Evolutionary conservation across 2,329 filamentous ascomycete genomes (phyloP).

Genomic region (Cercospora zeae-maydis): DNA sequence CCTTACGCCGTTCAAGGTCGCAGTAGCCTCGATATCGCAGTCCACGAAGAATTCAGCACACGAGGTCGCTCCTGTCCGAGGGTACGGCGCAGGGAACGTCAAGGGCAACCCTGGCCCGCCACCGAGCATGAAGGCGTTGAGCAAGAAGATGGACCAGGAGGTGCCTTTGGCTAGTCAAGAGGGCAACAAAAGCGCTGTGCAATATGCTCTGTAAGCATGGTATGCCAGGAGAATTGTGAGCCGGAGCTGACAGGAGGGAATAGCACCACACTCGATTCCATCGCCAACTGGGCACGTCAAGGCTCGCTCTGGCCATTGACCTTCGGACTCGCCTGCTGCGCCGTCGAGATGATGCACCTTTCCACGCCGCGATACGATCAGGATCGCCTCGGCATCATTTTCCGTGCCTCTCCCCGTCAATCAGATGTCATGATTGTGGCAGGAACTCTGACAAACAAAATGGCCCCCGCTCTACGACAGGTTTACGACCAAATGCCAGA

Average conservation of each 20-base stretch:
- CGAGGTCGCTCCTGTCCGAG: slow-evolving; percentile 38
- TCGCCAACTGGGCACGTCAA: slow-evolving; percentile 81
- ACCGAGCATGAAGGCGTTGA: slow-evolving; percentile 48
- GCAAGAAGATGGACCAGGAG: slow-evolving; percentile 57
- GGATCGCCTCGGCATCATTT: slow-evolving; percentile 84
- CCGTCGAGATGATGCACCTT: slow-evolving; percentile 88
- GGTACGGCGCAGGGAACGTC: slow-evolving; percentile 40
- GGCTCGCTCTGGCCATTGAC: slow-evolving; percentile 85
- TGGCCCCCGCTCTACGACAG: slow-evolving; percentile 82
- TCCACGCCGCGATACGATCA: slow-evolving; percentile 87
- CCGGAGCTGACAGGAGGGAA: slow-evolving; percentile 20
- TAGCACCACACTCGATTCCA: slow-evolving; percentile 72
- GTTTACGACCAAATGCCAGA: slow-evolving; percentile 95
- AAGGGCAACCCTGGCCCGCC: slow-evolving; percentile 53
- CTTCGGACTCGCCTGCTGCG: slow-evolving; percentile 84
- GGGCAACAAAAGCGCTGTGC: slow-evolving; percentile 71
- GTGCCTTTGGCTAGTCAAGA: slow-evolving; percentile 76
- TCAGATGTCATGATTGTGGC: slow-evolving; percentile 93
- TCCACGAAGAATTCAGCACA: slow-evolving; percentile 63
- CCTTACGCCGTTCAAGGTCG: slow-evolving; percentile 60
- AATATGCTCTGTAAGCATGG: slow-evolving; percentile 74
- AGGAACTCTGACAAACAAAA: slow-evolving; percentile 91
- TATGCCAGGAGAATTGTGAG: background rate
- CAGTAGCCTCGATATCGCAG: slow-evolving; percentile 62
- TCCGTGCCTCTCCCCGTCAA: slow-evolving; percentile 81